Evolutionary conservation across 495 filamentous ascomycete genomes (phyloP), one percentile per base, ranked within the genome.

Genomic region (Sporormia fimetaria): DNA sequence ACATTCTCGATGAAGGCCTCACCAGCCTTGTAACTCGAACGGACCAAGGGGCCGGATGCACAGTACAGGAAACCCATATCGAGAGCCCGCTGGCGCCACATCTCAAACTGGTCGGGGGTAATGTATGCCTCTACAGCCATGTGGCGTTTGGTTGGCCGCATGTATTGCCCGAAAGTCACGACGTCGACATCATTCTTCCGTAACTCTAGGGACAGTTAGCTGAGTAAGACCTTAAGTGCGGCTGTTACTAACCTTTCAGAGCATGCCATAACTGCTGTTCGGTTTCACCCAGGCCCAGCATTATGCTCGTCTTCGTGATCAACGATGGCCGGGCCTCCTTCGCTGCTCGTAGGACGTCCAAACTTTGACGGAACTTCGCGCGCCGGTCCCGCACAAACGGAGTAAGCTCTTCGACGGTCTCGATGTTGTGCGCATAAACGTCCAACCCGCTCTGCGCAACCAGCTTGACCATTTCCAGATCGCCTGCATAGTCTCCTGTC

Each of bases 1-100:
- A 96, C 90, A 51, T 98, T 96, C 69, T 98, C 92, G 45, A 98
- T 96, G 63, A 98, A 98, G 0, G 84, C 86, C 66, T 98, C 90
- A 6, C 90, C 90, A 8, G 90, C 90, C 66, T 98, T 98, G 63
- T 98, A 98, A 22, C 81, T 87, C 37, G 84, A 92, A 43, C 90
- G 69, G 6, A 98, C 90, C 31, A 98, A 62, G 2, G 90, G 90
- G 3, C 90, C 90, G 29, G 82, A 88, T 3, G 90, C 90, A 60
- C 85, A 90, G 59, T 96, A 96, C 44, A 98, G 58, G 71, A 98
- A 98, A 24, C 90, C 92, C 78, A 96, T 75, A 22, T 94, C 87
- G 11, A 95, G 69, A 6, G 90, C 92, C 25, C 87, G 76, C 63
- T 84, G 70, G 32, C 82, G 72, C 92, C 92, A 96, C 40, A 80